Conservation (phyloP, 371 early-diverging fungal genomes). For the Mucor piriformis region DNA sequence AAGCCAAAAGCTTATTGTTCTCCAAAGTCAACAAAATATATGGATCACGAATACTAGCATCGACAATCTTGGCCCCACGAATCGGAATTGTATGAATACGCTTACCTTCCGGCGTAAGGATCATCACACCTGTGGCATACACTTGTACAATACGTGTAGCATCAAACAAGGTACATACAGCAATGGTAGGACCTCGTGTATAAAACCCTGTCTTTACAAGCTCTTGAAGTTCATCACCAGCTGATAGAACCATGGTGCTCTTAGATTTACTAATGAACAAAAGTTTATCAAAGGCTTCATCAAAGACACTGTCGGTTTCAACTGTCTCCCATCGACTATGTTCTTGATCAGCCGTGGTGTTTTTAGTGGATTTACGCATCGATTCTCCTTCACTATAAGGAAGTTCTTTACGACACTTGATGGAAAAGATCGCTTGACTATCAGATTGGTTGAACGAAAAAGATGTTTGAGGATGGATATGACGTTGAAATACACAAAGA, state of each 20-base stretch:
- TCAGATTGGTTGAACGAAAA: constrained; percentile 72
- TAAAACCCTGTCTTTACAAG: constrained; percentile 78
- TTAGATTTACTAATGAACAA: constrained; percentile 73
- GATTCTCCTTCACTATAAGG: constrained; percentile 27
- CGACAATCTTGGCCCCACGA: constrained; percentile 66
- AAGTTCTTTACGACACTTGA: constrained; percentile 60
- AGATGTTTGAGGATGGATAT: constrained; percentile 75
- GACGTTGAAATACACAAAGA: constrained; percentile 80
- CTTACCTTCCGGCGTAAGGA: constrained; percentile 71
- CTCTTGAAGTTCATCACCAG: constrained; percentile 87
- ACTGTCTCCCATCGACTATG: constrained; percentile 15
- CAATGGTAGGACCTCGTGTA: constrained; percentile 76
- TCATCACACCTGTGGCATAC: constrained; percentile 70
- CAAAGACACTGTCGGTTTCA: constrained; percentile 27
- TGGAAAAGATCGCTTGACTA: constrained; percentile 71
- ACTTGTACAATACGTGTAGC: constrained; percentile 79
- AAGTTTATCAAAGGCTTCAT: constrained; percentile 62
- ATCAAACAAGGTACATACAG: constrained; percentile 66
- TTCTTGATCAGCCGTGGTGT: constrained; percentile 17
- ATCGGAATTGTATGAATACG: constrained; percentile 61
- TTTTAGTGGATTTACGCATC: constrained; percentile 22
- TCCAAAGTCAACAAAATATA: constrained; percentile 76
- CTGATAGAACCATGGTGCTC: constrained; percentile 73
- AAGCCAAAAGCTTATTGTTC: constrained; percentile 63
- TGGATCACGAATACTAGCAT: constrained; percentile 81